These are phyloP conservation scores for maize (Zea mays) DNA, from an alignment of 176 grass and related monocot genomes.

Conservation along the genomic window Zm-B73-REFERENCE-NAM-5.0 NC_050099.1:159013001-159013500, in stretches of 20 bases:
- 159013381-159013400: neutral
- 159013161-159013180: neutral
- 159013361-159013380: neutral
- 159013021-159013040: neutral
- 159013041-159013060: neutral
- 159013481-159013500: constrained; percentile 98
- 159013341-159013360: constrained; percentile 24
- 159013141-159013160: neutral
- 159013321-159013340: constrained; percentile 22
- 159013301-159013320: neutral
- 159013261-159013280: neutral
- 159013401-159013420: constrained; percentile 43
- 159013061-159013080: neutral
- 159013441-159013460: constrained; percentile 99
- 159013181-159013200: neutral
- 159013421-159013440: constrained; percentile 74
- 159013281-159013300: neutral
- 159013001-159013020: too few species aligned
- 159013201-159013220: neutral
- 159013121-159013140: neutral
- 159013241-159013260: neutral
- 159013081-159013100: neutral
- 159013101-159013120: neutral
- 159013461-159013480: constrained; percentile 99
- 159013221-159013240: neutral